Evolutionary conservation across 306 rosid species (phyloP).

Genomic region (Cucurbita ficifolia): DNA sequence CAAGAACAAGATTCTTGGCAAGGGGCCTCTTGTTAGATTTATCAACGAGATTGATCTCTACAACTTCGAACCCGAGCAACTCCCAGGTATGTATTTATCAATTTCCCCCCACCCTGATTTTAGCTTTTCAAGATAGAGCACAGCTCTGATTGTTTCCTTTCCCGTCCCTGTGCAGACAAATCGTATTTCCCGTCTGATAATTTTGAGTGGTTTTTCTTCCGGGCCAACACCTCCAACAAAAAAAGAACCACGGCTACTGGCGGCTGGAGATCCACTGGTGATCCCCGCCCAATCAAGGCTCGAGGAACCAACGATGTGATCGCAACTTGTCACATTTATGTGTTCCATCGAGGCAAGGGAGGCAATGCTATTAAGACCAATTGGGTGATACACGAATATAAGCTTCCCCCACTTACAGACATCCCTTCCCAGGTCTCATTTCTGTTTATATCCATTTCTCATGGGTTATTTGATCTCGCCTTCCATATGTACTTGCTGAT

Average conservation of each 20-base stretch:
- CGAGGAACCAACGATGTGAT: slow-evolving; percentile 16
- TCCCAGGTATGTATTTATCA: slow-evolving; percentile 25
- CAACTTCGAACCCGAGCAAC: slow-evolving; percentile 35
- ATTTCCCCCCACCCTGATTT: not conserved
- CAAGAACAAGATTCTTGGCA: slow-evolving; percentile 24
- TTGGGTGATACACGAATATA: slow-evolving; percentile 70
- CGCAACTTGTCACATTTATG: slow-evolving; percentile 54
- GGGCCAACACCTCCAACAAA: slow-evolving; percentile 7
- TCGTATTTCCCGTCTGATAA: slow-evolving; percentile 35
- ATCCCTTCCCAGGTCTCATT: slow-evolving; percentile 21
- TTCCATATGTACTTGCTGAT: not conserved
- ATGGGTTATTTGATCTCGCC: too few species aligned
- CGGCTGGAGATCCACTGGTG: slow-evolving; percentile 57
- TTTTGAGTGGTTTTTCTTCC: slow-evolving; percentile 53
- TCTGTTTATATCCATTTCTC: not conserved
- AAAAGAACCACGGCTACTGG: slow-evolving; percentile 38
- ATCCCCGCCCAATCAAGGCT: slow-evolving; percentile 16
- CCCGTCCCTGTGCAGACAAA: not conserved
- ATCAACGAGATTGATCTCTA: slow-evolving; percentile 37
- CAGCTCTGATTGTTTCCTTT: not conserved
- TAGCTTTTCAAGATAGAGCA: not conserved
- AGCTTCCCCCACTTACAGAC: not conserved
- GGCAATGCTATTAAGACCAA: slow-evolving; percentile 12
- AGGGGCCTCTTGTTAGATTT: not conserved
- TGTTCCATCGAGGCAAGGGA: slow-evolving; percentile 24